Base-by-base conservation (phyloP, 176 grass and related monocot species). In the Oryza rufipogon region DNA sequence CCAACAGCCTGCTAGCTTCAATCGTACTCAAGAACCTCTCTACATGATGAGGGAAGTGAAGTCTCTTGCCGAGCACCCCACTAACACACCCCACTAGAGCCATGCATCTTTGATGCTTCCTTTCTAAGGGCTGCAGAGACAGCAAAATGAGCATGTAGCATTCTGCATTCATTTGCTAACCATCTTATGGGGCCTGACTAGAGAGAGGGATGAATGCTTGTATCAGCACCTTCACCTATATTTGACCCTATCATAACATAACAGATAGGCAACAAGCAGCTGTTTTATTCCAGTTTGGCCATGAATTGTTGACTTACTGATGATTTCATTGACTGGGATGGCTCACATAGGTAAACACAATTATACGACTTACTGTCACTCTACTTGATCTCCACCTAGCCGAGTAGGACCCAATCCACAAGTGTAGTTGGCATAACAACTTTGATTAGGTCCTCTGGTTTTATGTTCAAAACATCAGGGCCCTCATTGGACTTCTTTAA, bases 401-500 rank as follows among this genome's bases (percentile, higher is more conserved):
- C 19, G 10, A 32, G 26, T 54, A 80, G 9, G 77, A 79, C 66
- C 26, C 42, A 47, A n/a, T 68, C 23, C 9, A 68, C 25, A 47
- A 19, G 26, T 20, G 39, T n/a, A 30, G 42, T 48, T 48, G 15
- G 7, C 58, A 79, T 20, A 17, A 65, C 12, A 66, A 66, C 23
- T 32, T 46, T 26, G 41, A 67, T 80, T 51, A 36, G 3, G 46
- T 69, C 45, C 19, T 52, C 68, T 23, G 11, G 64, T 28, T 32
- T 46, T 39, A 81, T 23, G 66, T 56, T 70, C 25, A 68, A 49
- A 80, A 80, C 44, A 68, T 56, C 20, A 70, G 13, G 5, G 4
- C 34, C 6, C 47, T 56, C 47, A 70, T 70, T n/a, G 1, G 20
- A n/a, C 46, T 34, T 68, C 13, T 67, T 68, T 68, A 17, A 68